Conservation (phyloP, 2,329 filamentous ascomycete species). For the Fusarium abutilonis region DNA sequence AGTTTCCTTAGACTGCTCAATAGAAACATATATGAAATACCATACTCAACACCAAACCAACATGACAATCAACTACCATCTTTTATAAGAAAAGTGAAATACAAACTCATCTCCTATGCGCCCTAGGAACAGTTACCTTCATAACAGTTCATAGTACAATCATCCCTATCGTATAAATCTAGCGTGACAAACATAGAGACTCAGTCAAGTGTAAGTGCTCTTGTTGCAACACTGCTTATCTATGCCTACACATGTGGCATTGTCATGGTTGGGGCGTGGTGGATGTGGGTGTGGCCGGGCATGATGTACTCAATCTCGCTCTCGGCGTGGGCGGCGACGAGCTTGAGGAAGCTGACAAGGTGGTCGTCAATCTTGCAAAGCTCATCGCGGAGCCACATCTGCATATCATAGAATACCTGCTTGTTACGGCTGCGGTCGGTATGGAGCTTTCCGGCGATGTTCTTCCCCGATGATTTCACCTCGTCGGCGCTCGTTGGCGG, state of each 20-base stretch:
- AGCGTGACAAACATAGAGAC: neutral
- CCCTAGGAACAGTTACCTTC: slow-evolving; percentile 11
- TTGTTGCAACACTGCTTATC: slow-evolving; percentile 25
- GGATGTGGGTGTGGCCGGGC: slow-evolving; percentile 46
- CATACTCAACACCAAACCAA: no score
- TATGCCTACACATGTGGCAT: slow-evolving; percentile 23
- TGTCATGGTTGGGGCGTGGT: slow-evolving; percentile 32
- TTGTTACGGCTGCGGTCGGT: slow-evolving; percentile 90
- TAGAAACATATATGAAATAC: no score
- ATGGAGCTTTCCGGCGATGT: slow-evolving; percentile 87
- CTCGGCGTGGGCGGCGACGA: slow-evolving; percentile 71
- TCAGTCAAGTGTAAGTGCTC: slow-evolving; percentile 20
- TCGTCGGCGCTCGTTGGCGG: slow-evolving; percentile 75
- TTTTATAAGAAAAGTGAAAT: neutral
- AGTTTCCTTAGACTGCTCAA: no score
- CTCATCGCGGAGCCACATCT: slow-evolving; percentile 84
- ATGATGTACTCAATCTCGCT: slow-evolving; percentile 43
- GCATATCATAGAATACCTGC: slow-evolving; percentile 90
- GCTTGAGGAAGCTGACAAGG: slow-evolving; percentile 74
- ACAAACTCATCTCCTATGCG: neutral
- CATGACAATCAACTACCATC: no score
- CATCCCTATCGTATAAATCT: neutral
- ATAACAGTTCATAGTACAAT: slow-evolving; percentile 12
- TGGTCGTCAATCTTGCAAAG: slow-evolving; percentile 74
- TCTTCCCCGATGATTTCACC: slow-evolving; percentile 88